Conservation (phyloP, 2,329 filamentous ascomycete genomes). For the Aschersonia sp. region DNA sequence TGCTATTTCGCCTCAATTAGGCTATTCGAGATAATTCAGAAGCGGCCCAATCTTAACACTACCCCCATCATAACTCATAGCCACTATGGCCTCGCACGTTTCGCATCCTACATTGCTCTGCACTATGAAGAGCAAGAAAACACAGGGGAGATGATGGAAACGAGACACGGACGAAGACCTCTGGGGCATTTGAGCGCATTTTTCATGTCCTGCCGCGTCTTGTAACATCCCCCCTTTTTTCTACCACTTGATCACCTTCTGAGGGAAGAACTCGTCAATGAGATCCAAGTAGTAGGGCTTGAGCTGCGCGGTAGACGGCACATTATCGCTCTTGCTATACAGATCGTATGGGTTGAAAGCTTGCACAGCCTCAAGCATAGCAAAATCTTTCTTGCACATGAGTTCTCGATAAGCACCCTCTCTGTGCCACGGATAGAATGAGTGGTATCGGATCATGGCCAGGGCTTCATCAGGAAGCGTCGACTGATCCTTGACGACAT, state of each 20-base stretch:
- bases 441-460: conserved; percentile 88
- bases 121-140: too few relatives aligned
- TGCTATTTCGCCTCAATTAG: too few relatives aligned
- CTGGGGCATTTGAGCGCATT: too few relatives aligned
- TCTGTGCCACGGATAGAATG: conserved; percentile 84
- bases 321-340: conserved; percentile 79
- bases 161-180: too few relatives aligned
- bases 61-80: too few relatives aligned
- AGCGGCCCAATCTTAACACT: too few relatives aligned
- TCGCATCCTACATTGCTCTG: too few relatives aligned
- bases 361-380: conserved; percentile 66
- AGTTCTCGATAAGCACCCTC: conserved; percentile 67
- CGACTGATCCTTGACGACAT: conserved; percentile 71
- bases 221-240: background rate
- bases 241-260: conserved; percentile 23
- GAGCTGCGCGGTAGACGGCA: conserved; percentile 61
- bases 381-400: conserved; percentile 70
- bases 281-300: conserved; percentile 40
- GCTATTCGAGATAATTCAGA: too few relatives aligned
- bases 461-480: conserved; percentile 67
- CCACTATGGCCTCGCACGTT: too few relatives aligned
- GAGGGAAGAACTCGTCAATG: conserved; percentile 28
- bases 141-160: too few relatives aligned
- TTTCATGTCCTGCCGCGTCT: too few relatives aligned
- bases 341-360: conserved; percentile 87